Conservation (phyloP, 805 yeast genomes). For the Kodamaea sagamina region DNA sequence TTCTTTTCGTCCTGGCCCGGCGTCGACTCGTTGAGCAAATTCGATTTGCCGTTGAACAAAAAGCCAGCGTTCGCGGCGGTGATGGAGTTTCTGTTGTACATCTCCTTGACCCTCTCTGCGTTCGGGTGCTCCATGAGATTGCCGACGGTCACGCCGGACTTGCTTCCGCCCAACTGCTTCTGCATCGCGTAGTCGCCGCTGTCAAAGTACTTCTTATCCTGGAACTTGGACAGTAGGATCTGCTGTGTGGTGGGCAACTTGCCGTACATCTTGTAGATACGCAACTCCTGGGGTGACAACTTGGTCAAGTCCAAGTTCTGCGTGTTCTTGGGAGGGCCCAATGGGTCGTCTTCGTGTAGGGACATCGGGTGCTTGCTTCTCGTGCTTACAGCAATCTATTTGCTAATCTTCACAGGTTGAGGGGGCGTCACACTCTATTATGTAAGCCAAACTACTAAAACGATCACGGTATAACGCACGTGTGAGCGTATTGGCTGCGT, state of each 20-base stretch:
- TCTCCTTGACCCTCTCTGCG: constrained; percentile 60
- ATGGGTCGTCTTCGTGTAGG: constrained; percentile 49
- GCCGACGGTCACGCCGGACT: constrained; percentile 34
- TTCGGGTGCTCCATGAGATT: constrained; percentile 51
- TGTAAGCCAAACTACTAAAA: not conserved
- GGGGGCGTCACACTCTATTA: constrained; percentile 3
- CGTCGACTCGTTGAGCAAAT: constrained; percentile 55
- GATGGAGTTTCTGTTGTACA: constrained; percentile 57
- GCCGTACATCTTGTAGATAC: constrained; percentile 78
- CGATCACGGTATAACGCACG: constrained; percentile 1
- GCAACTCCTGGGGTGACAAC: constrained; percentile 76
- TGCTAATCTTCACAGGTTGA: not conserved
- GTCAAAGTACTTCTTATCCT: constrained; percentile 89
- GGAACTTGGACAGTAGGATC: constrained; percentile 68
- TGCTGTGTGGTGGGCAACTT: constrained; percentile 81
- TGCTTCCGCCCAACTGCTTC: constrained; percentile 38
- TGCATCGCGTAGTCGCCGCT: constrained; percentile 93
- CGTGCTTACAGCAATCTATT: constrained; percentile 4
- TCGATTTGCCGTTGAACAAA: constrained; percentile 51
- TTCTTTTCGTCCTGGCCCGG: constrained; percentile 23
- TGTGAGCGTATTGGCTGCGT: no score
- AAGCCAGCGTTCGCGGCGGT: constrained; percentile 49
- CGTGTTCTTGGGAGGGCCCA: constrained; percentile 48
- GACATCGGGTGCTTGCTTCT: constrained; percentile 28
- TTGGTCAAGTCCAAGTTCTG: constrained; percentile 55